Evolutionary conservation across 2,329 filamentous ascomycete genomes (phyloP), one percentile per base, ranked within the genome.

Genomic region (Fusarium haematococcum): DNA sequence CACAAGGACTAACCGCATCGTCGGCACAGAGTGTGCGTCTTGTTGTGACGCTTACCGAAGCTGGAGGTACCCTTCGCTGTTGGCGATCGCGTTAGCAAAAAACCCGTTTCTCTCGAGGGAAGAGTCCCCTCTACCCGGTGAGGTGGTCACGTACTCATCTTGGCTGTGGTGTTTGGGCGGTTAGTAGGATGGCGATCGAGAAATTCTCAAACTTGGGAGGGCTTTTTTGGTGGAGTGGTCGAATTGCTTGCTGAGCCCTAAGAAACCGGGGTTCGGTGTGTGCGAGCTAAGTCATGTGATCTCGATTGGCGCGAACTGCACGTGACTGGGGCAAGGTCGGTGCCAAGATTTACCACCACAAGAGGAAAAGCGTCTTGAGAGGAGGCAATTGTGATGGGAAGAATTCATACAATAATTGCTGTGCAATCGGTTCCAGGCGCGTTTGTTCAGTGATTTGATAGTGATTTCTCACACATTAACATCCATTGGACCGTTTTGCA

Each of bases 21-120:
- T 91, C 95, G 93, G 94, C 95, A 98, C 88, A 98, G 90, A 86
- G 93, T 95, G 92, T 98, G 95, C 90, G 95, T 95, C 93, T 97
- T 97, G 92, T 96, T 97, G 91, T 97, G 95, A 92, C 95, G 85
- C 84, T 88, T 88, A 84, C 86, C 86, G 82, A 88, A 88, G 82
- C 86, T 88, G 82, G 86, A 88, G 80, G 87, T 89, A 86, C 87
- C 87, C 87, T 89, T 89, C 80, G 87, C 87, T 89, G 79, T 80
- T 83, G 76, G 76, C 27, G 74, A 65, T 56, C 71, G 63, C 52
- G 75, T 80, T 79, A 79, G 80, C 73, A 73, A 70, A 65, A 58
- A n/a, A 65, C 61, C 63, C 50, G 48, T 4, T 43, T 39, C 54
- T 67, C 57, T 75, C 67, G 59, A 58, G 39, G 73, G 58, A 75